Evolutionary conservation across 2,329 filamentous ascomycete species (phyloP), one percentile per base, ranked within the genome.

Genomic region (Colletotrichum musae): DNA sequence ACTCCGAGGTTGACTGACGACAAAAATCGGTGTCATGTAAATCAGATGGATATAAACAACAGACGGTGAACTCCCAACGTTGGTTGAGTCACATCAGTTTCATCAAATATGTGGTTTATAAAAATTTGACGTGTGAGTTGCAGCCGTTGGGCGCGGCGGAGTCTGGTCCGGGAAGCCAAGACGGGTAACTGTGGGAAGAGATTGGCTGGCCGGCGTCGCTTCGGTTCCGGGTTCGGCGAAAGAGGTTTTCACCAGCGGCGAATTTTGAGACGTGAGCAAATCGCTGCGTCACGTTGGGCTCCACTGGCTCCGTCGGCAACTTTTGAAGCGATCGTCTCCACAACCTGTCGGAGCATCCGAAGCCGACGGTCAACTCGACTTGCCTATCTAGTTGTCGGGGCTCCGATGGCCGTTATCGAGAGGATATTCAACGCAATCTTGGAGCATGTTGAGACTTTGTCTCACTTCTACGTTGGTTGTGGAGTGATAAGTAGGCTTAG

Each of bases 301-400:
- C 32, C 32, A 60, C 51, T 53, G 52, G 50, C 62, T 50, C 43
- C 4, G 24, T 57, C 62, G 66, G 66, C 56, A 69, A 24, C 16
- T 65, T 68, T 66, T 61, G 56, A 61, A 60, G 66, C 62, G 62
- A 60, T 57, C 12, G 43, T 47, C 66, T 57, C 66, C 66, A 66
- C 62, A 65, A 43, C 43, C 6, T 10, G 18, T 69, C 62, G 66
- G 66, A 66, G 15, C 7, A 13, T 66, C 66, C 50, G 56, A 56
- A 26, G 48, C 66, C 61, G 54, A 48, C 15, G 43, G 26, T 18
- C 6, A 32, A 9, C 36, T 12, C 18, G 21, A 21, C 48, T 32
- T 36, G 41, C 28, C 45, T 60, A 54, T 50, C 41, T 63, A 26
- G 26, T 58, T n/a, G 18, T 66, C 57, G 36, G 68, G 45, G 43